Evolutionary conservation across 2,329 filamentous ascomycete genomes (phyloP).

Genomic region (Colletotrichum zoysiae): DNA sequence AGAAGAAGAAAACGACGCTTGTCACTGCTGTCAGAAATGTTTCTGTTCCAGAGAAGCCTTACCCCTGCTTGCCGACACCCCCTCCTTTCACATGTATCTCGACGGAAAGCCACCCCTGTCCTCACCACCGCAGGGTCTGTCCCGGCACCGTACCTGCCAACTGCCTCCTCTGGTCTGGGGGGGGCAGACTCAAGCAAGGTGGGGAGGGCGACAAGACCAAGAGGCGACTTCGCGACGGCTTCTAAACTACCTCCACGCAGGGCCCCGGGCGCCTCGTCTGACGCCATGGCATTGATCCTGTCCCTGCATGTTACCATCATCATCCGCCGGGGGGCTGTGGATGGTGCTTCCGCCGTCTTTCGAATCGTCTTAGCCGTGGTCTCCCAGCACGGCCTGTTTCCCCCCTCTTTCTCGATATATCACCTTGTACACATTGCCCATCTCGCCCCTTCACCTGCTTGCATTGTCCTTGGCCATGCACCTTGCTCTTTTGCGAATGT

Average conservation of each 20-base stretch:
- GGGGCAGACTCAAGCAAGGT: slow-evolving; percentile 5
- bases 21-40: slow-evolving; percentile 34
- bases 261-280: slow-evolving; percentile 37
- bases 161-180: slow-evolving; percentile 3
- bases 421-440: slow-evolving; percentile 24
- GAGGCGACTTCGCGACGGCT: slow-evolving; percentile 26
- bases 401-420: slow-evolving; percentile 22
- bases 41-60: slow-evolving; percentile 29
- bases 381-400: not conserved
- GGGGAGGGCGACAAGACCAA: slow-evolving; percentile 8
- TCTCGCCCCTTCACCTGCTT: slow-evolving; percentile 2
- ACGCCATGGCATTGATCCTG: slow-evolving; percentile 16
- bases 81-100: slow-evolving; percentile 37
- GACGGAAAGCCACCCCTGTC: slow-evolving; percentile 14
- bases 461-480: slow-evolving; percentile 19
- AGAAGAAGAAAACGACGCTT: slow-evolving; percentile 32
- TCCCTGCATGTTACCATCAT: slow-evolving; percentile 20
- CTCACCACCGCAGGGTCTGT: slow-evolving; percentile 20
- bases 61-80: slow-evolving; percentile 32
- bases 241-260: slow-evolving; percentile 18
- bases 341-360: slow-evolving; percentile 42
- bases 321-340: slow-evolving; percentile 16
- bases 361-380: not conserved
- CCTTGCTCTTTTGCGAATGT: slow-evolving; percentile 22
- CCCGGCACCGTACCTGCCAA: slow-evolving; percentile 29